These are phyloP conservation scores for Ettlia oleoabundans DNA, from an alignment of 139 green algal genomes.

Conservation along the genomic window DNA sequence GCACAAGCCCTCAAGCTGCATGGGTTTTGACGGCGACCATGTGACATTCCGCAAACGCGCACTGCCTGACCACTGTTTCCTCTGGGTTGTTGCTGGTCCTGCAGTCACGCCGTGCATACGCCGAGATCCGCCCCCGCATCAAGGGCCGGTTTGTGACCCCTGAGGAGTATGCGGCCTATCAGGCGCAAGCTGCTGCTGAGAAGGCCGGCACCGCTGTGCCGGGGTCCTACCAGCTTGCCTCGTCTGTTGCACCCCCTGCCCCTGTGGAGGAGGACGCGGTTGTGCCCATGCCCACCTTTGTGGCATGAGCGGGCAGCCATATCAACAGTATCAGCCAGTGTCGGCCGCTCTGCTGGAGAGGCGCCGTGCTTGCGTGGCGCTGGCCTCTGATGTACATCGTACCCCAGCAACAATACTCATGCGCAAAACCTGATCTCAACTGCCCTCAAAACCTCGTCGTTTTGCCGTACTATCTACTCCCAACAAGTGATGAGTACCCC, in stretches of 20 bases:
- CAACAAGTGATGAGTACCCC: background rate
- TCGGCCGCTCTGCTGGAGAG: too few relatives aligned
- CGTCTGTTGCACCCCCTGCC: background rate
- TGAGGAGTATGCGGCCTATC: constrained; percentile 46
- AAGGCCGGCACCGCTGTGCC: background rate
- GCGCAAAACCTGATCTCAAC: background rate
- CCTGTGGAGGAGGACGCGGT: constrained; percentile 7
- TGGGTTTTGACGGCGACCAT: too few relatives aligned
- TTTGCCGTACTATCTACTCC: background rate
- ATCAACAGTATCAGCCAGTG: too few relatives aligned
- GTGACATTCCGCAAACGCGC: too few relatives aligned
- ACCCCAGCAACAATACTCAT: background rate
- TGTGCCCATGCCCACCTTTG: constrained; percentile 17
- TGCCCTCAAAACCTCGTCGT: background rate
- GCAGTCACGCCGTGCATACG: constrained; percentile 36
- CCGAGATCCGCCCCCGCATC: constrained; percentile 50
- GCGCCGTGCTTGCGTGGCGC: too few relatives aligned
- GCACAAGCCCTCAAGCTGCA: too few relatives aligned
- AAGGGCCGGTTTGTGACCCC: constrained; percentile 54
- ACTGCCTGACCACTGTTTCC: background rate
- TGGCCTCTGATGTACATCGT: background rate
- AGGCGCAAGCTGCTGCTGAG: background rate
- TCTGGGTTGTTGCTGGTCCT: background rate
- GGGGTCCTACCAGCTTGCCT: background rate
- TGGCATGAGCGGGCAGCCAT: background rate